Conservation (phyloP, 2,329 filamentous ascomycete species). For the Scedosporium minutisporum region DNA sequence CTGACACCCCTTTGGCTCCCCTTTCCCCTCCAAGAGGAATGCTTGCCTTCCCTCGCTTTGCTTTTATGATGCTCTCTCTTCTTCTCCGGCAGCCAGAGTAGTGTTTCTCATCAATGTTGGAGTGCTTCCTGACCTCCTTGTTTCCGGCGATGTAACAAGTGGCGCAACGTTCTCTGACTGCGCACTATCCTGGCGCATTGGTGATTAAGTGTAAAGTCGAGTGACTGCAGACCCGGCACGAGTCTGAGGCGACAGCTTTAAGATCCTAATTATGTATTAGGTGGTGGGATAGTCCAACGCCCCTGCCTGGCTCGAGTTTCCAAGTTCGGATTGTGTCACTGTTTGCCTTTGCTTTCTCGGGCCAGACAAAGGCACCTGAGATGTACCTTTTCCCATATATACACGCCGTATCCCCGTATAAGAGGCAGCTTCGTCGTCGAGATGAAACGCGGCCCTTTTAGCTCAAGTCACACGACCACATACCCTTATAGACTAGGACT, state of each 20-base stretch:
- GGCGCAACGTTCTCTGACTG: background rate
- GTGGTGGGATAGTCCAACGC: background rate
- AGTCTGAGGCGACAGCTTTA: background rate
- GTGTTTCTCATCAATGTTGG: background rate
- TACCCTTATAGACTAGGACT: background rate
- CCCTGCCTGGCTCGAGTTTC: background rate
- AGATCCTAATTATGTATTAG: background rate
- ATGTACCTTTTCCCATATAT: background rate
- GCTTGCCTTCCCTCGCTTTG: background rate
- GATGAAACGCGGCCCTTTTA: background rate
- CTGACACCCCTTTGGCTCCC: background rate
- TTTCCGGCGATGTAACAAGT: background rate
- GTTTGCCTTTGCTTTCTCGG: background rate
- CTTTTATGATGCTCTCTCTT: background rate
- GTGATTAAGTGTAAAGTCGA: background rate
- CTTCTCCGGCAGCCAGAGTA: background rate
- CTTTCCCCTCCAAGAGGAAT: background rate
- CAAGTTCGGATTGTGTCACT: background rate
- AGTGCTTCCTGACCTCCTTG: background rate
- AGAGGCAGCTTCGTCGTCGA: background rate
- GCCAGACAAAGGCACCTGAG: background rate
- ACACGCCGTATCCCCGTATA: background rate
- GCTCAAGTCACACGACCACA: constrained; percentile 13
- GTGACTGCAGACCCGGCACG: background rate
- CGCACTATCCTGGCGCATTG: background rate